Evolutionary conservation across 2,329 filamentous ascomycete species (phyloP).

Genomic region (Aspergillus spinulosporus): DNA sequence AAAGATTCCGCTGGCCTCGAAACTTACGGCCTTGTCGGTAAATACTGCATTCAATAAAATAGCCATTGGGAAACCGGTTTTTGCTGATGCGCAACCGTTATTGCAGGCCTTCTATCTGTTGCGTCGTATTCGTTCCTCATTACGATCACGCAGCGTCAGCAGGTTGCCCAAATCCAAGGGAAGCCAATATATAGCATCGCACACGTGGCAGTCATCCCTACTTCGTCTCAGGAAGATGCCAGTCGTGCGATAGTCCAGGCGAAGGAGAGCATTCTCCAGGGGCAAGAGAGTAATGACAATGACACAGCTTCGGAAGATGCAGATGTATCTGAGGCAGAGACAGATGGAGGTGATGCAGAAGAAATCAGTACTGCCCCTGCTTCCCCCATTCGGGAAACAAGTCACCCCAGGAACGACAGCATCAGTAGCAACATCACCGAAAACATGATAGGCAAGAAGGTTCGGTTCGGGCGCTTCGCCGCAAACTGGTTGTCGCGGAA

Average conservation of each 20-base stretch:
- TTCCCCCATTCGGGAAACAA: constrained; percentile 29
- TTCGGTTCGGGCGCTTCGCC: constrained; percentile 85
- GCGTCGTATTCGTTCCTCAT: constrained; percentile 81
- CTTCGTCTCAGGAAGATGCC: constrained; percentile 73
- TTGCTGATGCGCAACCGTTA: not conserved
- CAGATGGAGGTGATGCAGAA: constrained; percentile 31
- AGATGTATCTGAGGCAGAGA: constrained; percentile 30
- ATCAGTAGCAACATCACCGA: constrained; percentile 67
- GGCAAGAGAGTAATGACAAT: constrained; percentile 40
- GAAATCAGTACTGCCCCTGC: constrained; percentile 30
- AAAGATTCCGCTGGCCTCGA: constrained; percentile 45
- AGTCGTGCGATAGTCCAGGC: constrained; percentile 69
- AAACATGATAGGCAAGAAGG: constrained; percentile 80
- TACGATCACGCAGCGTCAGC: constrained; percentile 79
- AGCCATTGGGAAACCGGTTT: not conserved
- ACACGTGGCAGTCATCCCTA: constrained; percentile 84
- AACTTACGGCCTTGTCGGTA: constrained; percentile 60
- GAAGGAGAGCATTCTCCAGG: constrained; percentile 45
- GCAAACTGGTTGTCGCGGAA: constrained; percentile 86
- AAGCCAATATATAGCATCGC: constrained; percentile 83
- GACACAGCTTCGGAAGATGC: constrained; percentile 29
- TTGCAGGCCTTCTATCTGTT: constrained; percentile 77
- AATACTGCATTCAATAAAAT: not conserved
- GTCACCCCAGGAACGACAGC: constrained; percentile 33
- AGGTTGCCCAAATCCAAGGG: constrained; percentile 83